Evolutionary conservation across 2,329 filamentous ascomycete genomes (phyloP), one percentile per base, ranked within the genome.

Genomic region (Thelonectria olida): DNA sequence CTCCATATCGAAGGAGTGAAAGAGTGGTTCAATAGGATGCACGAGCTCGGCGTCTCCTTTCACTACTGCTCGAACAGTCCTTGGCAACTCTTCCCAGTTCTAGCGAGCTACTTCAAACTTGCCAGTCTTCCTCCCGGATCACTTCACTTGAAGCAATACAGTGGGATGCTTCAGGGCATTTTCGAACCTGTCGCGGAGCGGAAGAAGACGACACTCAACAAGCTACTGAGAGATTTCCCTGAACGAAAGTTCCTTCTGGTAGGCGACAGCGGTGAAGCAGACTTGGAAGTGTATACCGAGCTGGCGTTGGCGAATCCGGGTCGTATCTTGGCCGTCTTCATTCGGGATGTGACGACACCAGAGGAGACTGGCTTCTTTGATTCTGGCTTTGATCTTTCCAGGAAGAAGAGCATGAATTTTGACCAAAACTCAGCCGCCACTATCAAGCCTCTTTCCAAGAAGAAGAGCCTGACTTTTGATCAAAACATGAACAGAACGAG

Each of bases 1-100:
- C 82, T 98, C 45, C 93, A 89, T 0, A 88, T 99, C 20, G 90
- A 93, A 15, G 96, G 96, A 2, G 94, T 98, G 19, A 87, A 84
- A 59, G 92, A 96, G 64, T 98, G 96, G 95, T 99, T 98, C 74
- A 88, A 83, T 34, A 83, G 83, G 19, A 84, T 99, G 78, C 85
- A 91, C 38, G 83, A 88, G 19, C 88, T 95, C 80, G 93, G 94
- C 17, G 95, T 98, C 22, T 88, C 89, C 69, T 85, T 99, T 53
- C 96, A 99, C 74, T 99, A 99, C 76, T 96, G 97, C 66, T 99
- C 96, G n/a, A 99, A 99, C 77, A 97, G 95, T 51, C 96, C 96
- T 1, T 99, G 96, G 96, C 96, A 99, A 75, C 84, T 99, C 7
- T 99, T 92, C 70, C 96, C 96, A 0, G 88, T 98, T 2, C 81